Evolutionary conservation across 2,329 filamentous ascomycete species (phyloP), one percentile per base, ranked within the genome.

Genomic region (Aspergillus flavus): DNA sequence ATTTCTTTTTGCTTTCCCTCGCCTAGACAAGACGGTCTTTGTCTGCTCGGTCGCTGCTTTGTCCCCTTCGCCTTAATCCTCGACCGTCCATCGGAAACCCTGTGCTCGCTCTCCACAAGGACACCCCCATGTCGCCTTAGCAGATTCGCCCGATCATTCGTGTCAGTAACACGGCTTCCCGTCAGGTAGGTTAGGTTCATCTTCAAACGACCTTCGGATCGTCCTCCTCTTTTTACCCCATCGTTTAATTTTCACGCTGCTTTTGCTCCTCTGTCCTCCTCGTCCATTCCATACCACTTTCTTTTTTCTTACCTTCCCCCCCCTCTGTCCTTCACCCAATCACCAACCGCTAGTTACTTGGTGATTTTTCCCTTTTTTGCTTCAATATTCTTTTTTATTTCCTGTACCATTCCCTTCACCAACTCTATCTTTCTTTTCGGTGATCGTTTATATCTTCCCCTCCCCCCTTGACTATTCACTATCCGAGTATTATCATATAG

Each of bases 51-150:
- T 53, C 39, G 48, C 11, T 26, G 26, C 48, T 52, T 52, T 52
- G 26, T 57, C 55, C 55, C 56, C 52, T 45, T 30, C 41, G n/a
- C 46, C 16, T 46, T 58, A 39, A 52, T 50, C 55, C 45, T 52
- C 41, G 46, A 61, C 57, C 28, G 39, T 59, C 63, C 52, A 39
- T 58, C 61, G 52, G 57, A 11, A 63, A 61, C 58, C 63, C 54
- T 65, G 60, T n/a, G 14, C 55, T 59, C 46, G 32, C 50, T 63
- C 61, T 64, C 61, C 54, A 58, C 52, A 39, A 59, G 59, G 45
- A 46, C 55, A 54, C 28, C 71, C 62, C 67, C 67, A 75, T 75
- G 74, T 75, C 72, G 72, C 69, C 68, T 58, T 73, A 75, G 66
- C 66, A 69, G 63, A 64, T 64, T 67, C 61, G 45, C 58, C 62